These are phyloP conservation scores for Barnettozyma siamensis DNA, from an alignment of 805 yeast species.

Conservation along the genomic window DNA sequence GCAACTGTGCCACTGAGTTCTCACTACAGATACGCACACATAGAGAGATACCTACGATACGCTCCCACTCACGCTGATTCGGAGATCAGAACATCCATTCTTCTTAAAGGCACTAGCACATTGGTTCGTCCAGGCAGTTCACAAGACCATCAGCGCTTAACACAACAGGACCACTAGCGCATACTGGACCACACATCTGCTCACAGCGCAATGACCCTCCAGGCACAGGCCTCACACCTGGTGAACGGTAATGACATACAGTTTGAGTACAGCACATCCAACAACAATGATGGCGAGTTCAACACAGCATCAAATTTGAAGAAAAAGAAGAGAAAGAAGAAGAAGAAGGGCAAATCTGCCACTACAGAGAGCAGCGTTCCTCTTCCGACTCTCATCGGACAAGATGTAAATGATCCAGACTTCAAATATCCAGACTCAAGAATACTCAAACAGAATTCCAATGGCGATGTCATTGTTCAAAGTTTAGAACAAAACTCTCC, in stretches of 20 bases:
- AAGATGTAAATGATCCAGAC: constrained; percentile 43
- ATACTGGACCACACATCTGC: too few species aligned
- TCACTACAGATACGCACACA: too few species aligned
- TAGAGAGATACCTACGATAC: too few species aligned
- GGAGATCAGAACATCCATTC: too few species aligned
- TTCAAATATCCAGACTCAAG: constrained; percentile 69
- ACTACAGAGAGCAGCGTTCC: constrained; percentile 8
- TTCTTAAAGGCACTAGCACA: too few species aligned
- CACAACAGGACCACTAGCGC: too few species aligned
- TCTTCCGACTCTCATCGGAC: constrained; percentile 16
- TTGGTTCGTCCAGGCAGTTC: too few species aligned
- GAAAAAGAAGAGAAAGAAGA: constrained; percentile 27
- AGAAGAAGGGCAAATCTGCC: constrained; percentile 28
- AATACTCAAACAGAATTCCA: constrained; percentile 61
- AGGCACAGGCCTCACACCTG: constrained; percentile 7
- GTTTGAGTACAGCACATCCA: constrained; percentile 24
- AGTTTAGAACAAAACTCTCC: constrained; percentile 17
- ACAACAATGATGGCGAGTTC: background rate
- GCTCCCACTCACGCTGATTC: too few species aligned
- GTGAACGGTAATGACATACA: constrained; percentile 28
- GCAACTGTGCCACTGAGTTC: too few species aligned
- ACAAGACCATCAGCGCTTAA: too few species aligned
- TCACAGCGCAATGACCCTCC: background rate
- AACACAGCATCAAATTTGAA: background rate
- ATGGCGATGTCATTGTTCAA: constrained; percentile 75